These are phyloP conservation scores for Phanerochaete carnosa DNA, from an alignment of 768 basidiomycete genomes.

Conservation along the genomic window DNA sequence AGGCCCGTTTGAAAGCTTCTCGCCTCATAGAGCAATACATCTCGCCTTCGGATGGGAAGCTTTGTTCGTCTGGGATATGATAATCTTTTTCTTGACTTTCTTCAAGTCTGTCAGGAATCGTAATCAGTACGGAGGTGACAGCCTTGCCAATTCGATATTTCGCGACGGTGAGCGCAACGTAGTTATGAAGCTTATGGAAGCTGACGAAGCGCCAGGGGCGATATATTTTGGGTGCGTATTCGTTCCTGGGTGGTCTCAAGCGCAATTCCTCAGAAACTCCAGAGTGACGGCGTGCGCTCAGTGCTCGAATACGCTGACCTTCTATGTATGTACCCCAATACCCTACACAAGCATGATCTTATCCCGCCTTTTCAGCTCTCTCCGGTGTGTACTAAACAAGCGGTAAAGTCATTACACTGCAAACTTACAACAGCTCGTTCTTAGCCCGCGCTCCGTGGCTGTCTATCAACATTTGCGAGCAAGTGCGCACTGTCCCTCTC, in stretches of 20 bases:
- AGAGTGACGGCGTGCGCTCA: conserved; percentile 48
- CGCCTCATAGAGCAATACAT: neutral
- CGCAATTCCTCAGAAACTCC: conserved; percentile 12
- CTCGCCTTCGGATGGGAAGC: conserved; percentile 45
- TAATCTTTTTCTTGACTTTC: conserved; percentile 46
- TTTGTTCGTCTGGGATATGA: conserved; percentile 44
- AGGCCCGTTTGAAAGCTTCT: too few relatives aligned
- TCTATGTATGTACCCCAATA: conserved; percentile 31
- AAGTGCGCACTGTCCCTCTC: conserved; percentile 31
- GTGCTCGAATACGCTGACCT: conserved; percentile 42
- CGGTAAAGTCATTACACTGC: neutral
- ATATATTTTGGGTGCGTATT: conserved; percentile 55
- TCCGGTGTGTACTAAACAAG: neutral
- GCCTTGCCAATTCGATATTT: conserved; percentile 38
- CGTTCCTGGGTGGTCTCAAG: neutral
- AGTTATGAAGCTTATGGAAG: too few relatives aligned
- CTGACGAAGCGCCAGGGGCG: conserved; percentile 37
- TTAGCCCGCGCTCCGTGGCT: conserved; percentile 44
- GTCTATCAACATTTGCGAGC: conserved; percentile 48
- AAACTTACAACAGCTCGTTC: neutral
- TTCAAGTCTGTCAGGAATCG: conserved; percentile 38
- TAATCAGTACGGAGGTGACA: conserved; percentile 8
- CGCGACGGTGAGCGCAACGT: conserved; percentile 55
- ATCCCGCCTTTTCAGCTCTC: neutral
- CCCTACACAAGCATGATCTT: neutral